Conservation (phyloP, 2,329 filamentous ascomycete species). For the Daldinia eschscholtzii region DNA sequence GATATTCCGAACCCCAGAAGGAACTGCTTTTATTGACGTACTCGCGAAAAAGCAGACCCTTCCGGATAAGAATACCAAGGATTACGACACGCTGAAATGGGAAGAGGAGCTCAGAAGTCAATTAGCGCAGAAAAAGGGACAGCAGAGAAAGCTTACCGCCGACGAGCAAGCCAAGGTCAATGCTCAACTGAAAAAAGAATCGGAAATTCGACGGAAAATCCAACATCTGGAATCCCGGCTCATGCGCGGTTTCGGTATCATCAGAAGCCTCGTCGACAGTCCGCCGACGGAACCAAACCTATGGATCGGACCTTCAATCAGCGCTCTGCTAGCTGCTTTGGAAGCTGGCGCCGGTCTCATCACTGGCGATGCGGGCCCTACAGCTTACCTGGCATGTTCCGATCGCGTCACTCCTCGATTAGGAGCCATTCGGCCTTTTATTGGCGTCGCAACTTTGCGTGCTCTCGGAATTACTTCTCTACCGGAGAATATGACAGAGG, state of each 20-base stretch:
- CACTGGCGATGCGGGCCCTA: constrained; percentile 81
- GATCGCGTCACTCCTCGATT: constrained; percentile 80
- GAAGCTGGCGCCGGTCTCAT: constrained; percentile 85
- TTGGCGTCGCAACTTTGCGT: constrained; percentile 88
- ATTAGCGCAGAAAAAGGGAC: constrained; percentile 91
- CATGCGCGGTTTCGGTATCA: constrained; percentile 85
- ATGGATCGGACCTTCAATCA: constrained; percentile 89
- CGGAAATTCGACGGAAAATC: constrained; percentile 80
- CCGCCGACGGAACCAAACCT: constrained; percentile 89
- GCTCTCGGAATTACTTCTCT: constrained; percentile 80
- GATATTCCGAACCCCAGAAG: constrained; percentile 91
- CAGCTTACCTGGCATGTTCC: constrained; percentile 83
- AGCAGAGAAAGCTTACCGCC: constrained; percentile 87
- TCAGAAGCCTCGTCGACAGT: constrained; percentile 83
- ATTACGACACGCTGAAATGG: constrained; percentile 97
- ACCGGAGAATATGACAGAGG: constrained; percentile 77
- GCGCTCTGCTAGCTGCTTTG: constrained; percentile 78
- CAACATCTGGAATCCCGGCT: constrained; percentile 77
- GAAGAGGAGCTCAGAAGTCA: constrained; percentile 91
- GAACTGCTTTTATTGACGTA: constrained; percentile 89
- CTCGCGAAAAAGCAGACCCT: constrained; percentile 82
- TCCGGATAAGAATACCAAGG: constrained; percentile 90
- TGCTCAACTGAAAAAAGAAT: constrained; percentile 89
- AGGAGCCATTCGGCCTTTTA: constrained; percentile 81
- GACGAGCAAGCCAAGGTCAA: constrained; percentile 94